A percentile compares a stretch with the other conserved stretches of the same genome.
These are phyloP conservation scores for Erysimum cheiranthoides DNA, from an alignment of 345 rosid genomes.

Conservation along the genomic window DNA sequence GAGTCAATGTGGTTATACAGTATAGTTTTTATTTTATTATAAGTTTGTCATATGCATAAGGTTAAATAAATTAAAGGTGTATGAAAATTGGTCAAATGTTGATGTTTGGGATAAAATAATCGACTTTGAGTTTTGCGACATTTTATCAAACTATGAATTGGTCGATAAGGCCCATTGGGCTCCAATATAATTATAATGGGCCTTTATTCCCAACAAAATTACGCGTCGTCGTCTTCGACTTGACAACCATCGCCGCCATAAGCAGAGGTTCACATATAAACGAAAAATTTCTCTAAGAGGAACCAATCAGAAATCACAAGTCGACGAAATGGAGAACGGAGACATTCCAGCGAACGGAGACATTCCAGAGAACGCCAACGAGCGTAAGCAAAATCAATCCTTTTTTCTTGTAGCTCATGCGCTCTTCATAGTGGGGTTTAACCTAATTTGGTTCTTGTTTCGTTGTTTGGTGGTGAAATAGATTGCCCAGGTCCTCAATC, in stretches of 20 bases:
- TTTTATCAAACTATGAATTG: neutral
- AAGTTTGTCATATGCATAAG: neutral
- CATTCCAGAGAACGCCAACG: constrained; percentile 46
- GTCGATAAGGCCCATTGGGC: neutral
- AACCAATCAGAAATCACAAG: constrained; percentile 1
- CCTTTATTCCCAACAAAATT: too few relatives aligned
- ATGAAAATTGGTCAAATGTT: neutral
- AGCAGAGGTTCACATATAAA: constrained; percentile 14
- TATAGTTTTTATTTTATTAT: neutral
- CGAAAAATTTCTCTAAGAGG: neutral
- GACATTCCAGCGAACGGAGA: constrained; percentile 45
- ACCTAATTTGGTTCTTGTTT: constrained; percentile 16
- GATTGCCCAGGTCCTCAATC: constrained; percentile 92
- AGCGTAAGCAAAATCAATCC: constrained; percentile 26
- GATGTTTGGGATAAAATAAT: neutral
- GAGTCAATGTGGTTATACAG: neutral
- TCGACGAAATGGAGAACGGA: constrained; percentile 43
- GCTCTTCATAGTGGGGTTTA: neutral
- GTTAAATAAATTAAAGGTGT: neutral
- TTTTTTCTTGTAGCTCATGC: neutral
- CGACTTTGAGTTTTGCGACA: too few relatives aligned
- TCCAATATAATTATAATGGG: neutral
- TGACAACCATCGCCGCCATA: constrained; percentile 1
- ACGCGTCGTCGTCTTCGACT: constrained; percentile 6
- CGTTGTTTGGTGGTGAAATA: constrained; percentile 12